Evolutionary conservation across 345 rosid species (phyloP), one percentile per base, ranked within the genome.

Genomic region (Hibiscus mutabilis): DNA sequence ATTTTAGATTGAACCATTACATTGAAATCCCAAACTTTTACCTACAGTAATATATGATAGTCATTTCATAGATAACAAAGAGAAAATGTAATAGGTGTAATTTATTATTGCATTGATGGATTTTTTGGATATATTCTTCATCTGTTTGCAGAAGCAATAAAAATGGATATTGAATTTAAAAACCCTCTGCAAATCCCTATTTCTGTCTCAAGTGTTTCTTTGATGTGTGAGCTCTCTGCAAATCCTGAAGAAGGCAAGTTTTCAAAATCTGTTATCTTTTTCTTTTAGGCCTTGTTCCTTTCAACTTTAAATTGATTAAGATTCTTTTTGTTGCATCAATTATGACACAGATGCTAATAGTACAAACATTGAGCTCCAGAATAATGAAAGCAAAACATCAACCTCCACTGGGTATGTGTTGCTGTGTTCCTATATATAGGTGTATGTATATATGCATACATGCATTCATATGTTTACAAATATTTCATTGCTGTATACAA

Each of bases 141-240:
- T 27, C 47, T 37, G 27, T 72, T 73, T 82, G 81, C 94, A 95
- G 99, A 95, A 82, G 79, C 94, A 15, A 83, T 92, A 79, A 84
- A 81, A 82, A 87, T 95, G 71, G 85, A 73, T 75, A 71, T 92
- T 66, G 94, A 89, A 82, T 87, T 95, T 76, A 82, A 77, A 81
- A 95, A 95, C 75, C 98, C 99, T 52, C 80, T 95, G 76, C 89
- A 87, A 73, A 82, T 90, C 52, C 81, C 93, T 52, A 83, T 92
- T 80, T 86, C 97, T 69, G 68, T 92, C 67, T 82, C 91, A 29
- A 72, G 77, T 52, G 87, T 92, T 78, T 84, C 93, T 73, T 85
- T 95, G 84, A 87, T 92, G 67, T 90, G 96, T 72, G 90, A 90
- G 76, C 92, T 85, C 74, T 81, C 83, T 68, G 68, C 76, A 68